Conservation (phyloP, 108 stramenopile genomes). For the Aurantiochytrium sp. region DNA sequence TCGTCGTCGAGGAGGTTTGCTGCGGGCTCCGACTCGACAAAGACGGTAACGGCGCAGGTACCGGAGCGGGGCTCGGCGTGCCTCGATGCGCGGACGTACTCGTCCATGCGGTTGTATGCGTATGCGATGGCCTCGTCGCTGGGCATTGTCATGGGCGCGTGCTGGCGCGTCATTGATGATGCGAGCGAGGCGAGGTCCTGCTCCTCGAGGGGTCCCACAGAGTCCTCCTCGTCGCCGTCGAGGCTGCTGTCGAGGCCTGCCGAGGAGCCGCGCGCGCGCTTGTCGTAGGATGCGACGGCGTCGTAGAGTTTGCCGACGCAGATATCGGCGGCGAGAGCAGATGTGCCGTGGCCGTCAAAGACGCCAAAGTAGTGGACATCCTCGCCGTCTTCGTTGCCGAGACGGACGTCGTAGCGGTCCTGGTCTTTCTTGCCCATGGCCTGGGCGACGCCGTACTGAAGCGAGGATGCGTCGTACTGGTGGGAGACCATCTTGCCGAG, state of each 20-base stretch:
- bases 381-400: not conserved
- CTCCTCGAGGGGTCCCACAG: not conserved
- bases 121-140: not conserved
- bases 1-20: not conserved
- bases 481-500: not conserved
- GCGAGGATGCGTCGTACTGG: not conserved
- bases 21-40: not conserved
- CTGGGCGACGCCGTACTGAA: slow-evolving; percentile 14
- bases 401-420: not conserved
- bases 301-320: not conserved
- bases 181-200: not conserved
- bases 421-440: slow-evolving; percentile 15
- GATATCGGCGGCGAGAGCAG: not conserved
- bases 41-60: slow-evolving; percentile 1
- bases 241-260: not conserved
- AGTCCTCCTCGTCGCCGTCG: not conserved
- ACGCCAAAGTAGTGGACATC: slow-evolving; percentile 12
- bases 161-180: not conserved
- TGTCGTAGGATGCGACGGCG: not conserved
- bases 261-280: not conserved
- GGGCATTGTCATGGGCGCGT: not conserved
- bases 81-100: not conserved
- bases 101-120: not conserved
- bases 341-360: slow-evolving; percentile 9
- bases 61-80: slow-evolving; percentile 16